Percentiles rank a stretch among this genome's conserved stretches.
These are phyloP conservation scores for Ensete ventricosum DNA, from an alignment of 176 grass and related monocot genomes.

Conservation along the genomic window DNA sequence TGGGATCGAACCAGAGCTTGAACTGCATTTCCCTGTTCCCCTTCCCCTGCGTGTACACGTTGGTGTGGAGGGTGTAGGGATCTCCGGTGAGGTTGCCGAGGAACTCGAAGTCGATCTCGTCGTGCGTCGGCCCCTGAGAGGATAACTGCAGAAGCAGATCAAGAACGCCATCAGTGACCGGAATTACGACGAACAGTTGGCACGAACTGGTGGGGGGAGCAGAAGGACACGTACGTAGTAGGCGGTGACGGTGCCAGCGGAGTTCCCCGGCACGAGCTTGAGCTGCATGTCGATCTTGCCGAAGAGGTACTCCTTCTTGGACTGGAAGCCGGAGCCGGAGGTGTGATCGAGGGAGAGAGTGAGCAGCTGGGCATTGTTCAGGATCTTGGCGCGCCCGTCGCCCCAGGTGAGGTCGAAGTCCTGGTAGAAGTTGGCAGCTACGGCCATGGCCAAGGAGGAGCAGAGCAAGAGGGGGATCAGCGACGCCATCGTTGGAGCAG, in stretches of 20 bases:
- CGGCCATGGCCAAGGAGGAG: neutral
- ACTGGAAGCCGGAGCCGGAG: constrained; percentile 14
- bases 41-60: constrained; percentile 5
- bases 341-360: neutral
- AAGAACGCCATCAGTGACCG: neutral
- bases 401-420: constrained; percentile 8
- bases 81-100: constrained; percentile 1
- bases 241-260: constrained; percentile 11
- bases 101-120: constrained; percentile 15
- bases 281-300: constrained; percentile 14
- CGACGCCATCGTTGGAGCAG: neutral
- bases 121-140: neutral
- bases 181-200: neutral
- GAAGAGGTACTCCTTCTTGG: constrained; percentile 8
- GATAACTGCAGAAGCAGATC: neutral
- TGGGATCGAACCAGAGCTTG: constrained; percentile 7
- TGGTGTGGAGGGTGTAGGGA: constrained; percentile 6
- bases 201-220: neutral
- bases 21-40: constrained; percentile 10
- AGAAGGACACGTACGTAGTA: constrained; percentile 3
- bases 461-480: constrained; percentile 2
- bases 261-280: constrained; percentile 3
- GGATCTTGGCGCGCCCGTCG: neutral
- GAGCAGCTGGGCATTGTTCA: neutral
- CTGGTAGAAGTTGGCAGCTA: neutral